Base-by-base conservation (phyloP, 2,329 filamentous ascomycete species). In the Arthroderma sp. region DNA sequence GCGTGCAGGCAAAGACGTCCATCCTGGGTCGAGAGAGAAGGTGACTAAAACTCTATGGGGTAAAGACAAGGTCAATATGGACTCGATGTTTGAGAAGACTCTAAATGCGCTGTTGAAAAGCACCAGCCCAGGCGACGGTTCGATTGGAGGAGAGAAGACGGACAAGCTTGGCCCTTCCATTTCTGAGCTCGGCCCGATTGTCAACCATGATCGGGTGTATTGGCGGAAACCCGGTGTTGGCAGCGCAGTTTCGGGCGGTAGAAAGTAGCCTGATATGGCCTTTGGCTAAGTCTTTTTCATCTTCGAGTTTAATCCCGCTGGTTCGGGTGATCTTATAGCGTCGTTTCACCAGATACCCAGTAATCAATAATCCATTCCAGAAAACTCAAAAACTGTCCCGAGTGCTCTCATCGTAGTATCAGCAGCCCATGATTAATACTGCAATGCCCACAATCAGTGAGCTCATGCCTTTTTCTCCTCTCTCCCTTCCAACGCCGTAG, bases 121-220 rank as follows among this genome's bases (percentile, higher is more conserved):
- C 49, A 63, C 58, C 43, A 56, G 61, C 31, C 58, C 61, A 31
- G 61, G 11, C 59, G 45, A 61, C 60, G 40, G 49, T 50, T 52
- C 46, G 51, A 11, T 48, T 45, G 22, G 34, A 51, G 7, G 50
- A 56, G 50, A 36, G 15, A 28, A 31, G n/a, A 11, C n/a, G 29
- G 36, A 22, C 15, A 38, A 29, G 28, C n/a, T 39, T 10, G 39
- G 42, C 4, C 11, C 33, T 15, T 15, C 53, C 49, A 58, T 58
- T 42, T 52, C 65, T 11, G 68, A 69, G 45, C 48, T 72, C 44
- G 68, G 67, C 4, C 69, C 69, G 7, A 66, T 70, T 42, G 76
- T 81, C 42, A 81, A 81, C 53, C 75, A 76, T 47, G 75, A 80
- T 48, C 70, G 73, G 52, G 66, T 68, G 36, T 73, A 73, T 50